Evolutionary conservation across 495 filamentous ascomycete genomes (phyloP).

Genomic region (Alectoria sarmentosa): DNA sequence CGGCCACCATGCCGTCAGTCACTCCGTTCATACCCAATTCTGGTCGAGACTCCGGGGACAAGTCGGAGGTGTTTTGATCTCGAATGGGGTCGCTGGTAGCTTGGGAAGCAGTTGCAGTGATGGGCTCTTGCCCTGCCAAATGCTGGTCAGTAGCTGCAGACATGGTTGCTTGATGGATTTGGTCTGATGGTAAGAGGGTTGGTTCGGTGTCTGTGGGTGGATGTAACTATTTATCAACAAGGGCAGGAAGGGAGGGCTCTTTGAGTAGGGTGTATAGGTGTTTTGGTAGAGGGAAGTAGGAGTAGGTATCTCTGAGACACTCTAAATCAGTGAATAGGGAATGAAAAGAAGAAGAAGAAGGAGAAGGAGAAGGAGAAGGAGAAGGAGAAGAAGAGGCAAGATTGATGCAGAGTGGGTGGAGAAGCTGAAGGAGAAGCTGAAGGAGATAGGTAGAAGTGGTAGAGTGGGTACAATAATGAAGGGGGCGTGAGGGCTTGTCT

Average conservation of each 20-base stretch:
- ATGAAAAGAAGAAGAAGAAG: slow-evolving; percentile 21
- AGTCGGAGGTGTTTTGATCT: slow-evolving; percentile 28
- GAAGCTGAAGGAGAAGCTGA: background rate
- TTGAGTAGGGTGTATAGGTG: background rate
- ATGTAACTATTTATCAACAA: background rate
- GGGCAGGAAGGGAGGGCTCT: background rate
- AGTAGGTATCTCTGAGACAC: slow-evolving; percentile 10
- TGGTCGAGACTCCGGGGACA: slow-evolving; percentile 34
- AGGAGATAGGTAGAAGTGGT: too few species aligned
- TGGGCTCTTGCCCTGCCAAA: background rate
- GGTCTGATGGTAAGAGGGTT: slow-evolving; percentile 41
- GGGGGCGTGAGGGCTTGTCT: background rate
- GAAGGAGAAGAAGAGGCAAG: too few species aligned
- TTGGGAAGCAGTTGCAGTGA: slow-evolving; percentile 37
- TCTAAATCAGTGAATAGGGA: slow-evolving; percentile 10
- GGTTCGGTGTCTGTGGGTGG: background rate
- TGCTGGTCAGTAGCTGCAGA: slow-evolving; percentile 34
- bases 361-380: background rate
- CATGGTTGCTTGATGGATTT: slow-evolving; percentile 38
- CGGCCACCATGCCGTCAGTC: slow-evolving; percentile 35
- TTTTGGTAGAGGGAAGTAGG: background rate
- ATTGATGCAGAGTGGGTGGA: slow-evolving; percentile 22
- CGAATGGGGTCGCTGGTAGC: slow-evolving; percentile 44
- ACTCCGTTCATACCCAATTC: slow-evolving; percentile 28
- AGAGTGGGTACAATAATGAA: background rate